Percentiles rank a stretch among this genome's conserved stretches.
Conservation (phyloP, 1,139 yeast species). For the Candida sp. region DNA sequence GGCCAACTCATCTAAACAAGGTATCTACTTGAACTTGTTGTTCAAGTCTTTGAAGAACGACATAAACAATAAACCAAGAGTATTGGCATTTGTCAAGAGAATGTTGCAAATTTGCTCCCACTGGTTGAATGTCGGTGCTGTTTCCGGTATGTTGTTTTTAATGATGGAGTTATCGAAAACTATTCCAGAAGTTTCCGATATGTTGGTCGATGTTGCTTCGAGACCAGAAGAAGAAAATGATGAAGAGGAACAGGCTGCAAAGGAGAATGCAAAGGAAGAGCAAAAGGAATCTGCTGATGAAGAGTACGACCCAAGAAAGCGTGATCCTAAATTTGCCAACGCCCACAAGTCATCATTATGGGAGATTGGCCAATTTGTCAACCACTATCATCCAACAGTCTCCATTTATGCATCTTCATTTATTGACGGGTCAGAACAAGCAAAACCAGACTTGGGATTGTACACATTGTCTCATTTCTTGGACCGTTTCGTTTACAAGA, state of each 20-base stretch:
- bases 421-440: constrained; percentile 46
- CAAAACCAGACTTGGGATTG: constrained; percentile 85
- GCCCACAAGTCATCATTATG: constrained; percentile 84
- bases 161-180: constrained; percentile 63
- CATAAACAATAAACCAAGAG: constrained; percentile 57
- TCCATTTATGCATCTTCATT: constrained; percentile 77
- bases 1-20: constrained; percentile 84
- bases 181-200: constrained; percentile 45
- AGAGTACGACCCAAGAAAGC: constrained; percentile 82
- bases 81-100: constrained; percentile 91
- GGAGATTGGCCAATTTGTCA: constrained; percentile 77
- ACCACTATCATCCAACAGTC: constrained; percentile 94
- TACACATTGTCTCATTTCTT: constrained; percentile 89
- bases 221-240: constrained; percentile 39
- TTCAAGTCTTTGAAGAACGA: constrained; percentile 86
- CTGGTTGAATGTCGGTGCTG: constrained; percentile 90
- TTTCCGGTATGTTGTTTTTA: constrained; percentile 87
- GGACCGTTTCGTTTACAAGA: constrained; percentile 94
- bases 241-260: constrained; percentile 29
- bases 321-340: constrained; percentile 90
- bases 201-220: constrained; percentile 44
- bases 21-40: constrained; percentile 83
- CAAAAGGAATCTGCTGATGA: constrained; percentile 16
- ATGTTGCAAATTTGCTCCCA: constrained; percentile 82
- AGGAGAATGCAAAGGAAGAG: constrained; percentile 10